phyloP scores from a whole-genome alignment of 164 flowering plant species.

The Magnolia changhungtana region DNA sequence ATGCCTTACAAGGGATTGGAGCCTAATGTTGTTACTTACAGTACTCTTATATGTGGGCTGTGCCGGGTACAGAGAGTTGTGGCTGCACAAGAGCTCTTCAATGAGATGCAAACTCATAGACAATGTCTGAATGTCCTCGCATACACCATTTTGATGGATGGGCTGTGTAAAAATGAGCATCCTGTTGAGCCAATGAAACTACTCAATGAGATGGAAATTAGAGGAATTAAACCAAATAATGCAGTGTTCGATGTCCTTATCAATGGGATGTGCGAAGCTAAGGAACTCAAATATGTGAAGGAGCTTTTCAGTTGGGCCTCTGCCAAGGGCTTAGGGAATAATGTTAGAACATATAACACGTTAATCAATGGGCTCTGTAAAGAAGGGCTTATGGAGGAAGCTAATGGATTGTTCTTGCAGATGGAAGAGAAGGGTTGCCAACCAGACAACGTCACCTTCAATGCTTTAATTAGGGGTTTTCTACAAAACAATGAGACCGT shows the following conservation, averaged over 20 bases:
- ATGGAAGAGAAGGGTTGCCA: slow-evolving; percentile 9
- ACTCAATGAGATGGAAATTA: slow-evolving; percentile 17
- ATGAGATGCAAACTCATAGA: slow-evolving; percentile 32
- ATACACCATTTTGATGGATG: slow-evolving; percentile 35
- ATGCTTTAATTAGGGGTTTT: too few relatives aligned
- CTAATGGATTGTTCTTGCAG: slow-evolving; percentile 25
- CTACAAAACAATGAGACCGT: too few relatives aligned
- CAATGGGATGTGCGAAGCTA: too few relatives aligned
- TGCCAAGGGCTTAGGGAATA: too few relatives aligned
- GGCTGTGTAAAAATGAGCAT: slow-evolving; percentile 40
- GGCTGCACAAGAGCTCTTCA: slow-evolving; percentile 34
- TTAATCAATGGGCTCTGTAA: slow-evolving; percentile 48
- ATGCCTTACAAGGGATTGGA: too few relatives aligned
- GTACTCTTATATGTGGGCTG: too few relatives aligned
- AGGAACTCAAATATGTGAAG: too few relatives aligned
- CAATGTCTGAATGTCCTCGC: slow-evolving; percentile 19
- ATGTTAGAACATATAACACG: slow-evolving; percentile 36
- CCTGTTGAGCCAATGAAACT: slow-evolving; percentile 35
- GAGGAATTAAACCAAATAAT: slow-evolving; percentile 13
- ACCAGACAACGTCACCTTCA: not conserved
- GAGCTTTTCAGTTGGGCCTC: too few relatives aligned
- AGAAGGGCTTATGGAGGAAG: slow-evolving; percentile 35
- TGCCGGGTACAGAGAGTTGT: too few relatives aligned
- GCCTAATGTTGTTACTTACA: too few relatives aligned
- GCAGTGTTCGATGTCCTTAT: too few relatives aligned